Evolutionary conservation across 495 filamentous ascomycete species (phyloP).

Genomic region (Penicillium turbatum): DNA sequence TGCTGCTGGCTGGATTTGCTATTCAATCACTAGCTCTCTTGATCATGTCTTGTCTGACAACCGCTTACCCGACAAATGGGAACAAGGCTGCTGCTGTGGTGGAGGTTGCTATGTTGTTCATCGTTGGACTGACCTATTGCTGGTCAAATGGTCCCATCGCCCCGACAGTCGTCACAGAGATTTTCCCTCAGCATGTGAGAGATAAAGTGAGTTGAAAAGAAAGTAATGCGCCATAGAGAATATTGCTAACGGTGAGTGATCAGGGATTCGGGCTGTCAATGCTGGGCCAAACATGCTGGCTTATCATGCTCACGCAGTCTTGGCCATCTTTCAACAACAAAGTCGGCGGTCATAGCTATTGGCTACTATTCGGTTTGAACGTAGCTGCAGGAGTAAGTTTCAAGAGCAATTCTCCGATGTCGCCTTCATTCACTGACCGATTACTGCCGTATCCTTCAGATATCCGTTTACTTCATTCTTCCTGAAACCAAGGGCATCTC

Average conservation of each 20-base stretch:
- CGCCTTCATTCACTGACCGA: background rate
- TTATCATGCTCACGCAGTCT: slow-evolving; percentile 33
- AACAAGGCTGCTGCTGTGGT: slow-evolving; percentile 33
- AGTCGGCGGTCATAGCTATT: slow-evolving; percentile 33
- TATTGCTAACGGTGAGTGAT: background rate
- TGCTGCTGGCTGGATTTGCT: slow-evolving; percentile 30
- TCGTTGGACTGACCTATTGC: slow-evolving; percentile 36
- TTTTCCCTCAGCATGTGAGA: slow-evolving; percentile 36
- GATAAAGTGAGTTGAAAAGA: slow-evolving; percentile 24
- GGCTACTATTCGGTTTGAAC: slow-evolving; percentile 35
- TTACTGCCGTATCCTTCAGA: slow-evolving; percentile 10
- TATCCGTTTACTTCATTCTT: slow-evolving; percentile 34
- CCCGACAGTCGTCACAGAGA: slow-evolving; percentile 30
- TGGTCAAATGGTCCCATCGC: slow-evolving; percentile 38
- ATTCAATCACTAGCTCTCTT: slow-evolving; percentile 32
- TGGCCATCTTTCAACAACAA: slow-evolving; percentile 34
- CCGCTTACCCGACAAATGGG: slow-evolving; percentile 30
- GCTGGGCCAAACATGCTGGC: slow-evolving; percentile 33
- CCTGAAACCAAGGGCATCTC: slow-evolving; percentile 24
- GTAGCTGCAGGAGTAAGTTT: slow-evolving; percentile 28
- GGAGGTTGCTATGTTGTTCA: slow-evolving; percentile 36
- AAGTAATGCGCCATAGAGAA: background rate
- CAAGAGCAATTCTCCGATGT: background rate
- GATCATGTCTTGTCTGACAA: slow-evolving; percentile 30
- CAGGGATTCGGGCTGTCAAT: slow-evolving; percentile 29